Evolutionary conservation across 2,329 filamentous ascomycete species (phyloP), one percentile per base, ranked within the genome.

Genomic region (Ploettnerulaceae sp.): DNA sequence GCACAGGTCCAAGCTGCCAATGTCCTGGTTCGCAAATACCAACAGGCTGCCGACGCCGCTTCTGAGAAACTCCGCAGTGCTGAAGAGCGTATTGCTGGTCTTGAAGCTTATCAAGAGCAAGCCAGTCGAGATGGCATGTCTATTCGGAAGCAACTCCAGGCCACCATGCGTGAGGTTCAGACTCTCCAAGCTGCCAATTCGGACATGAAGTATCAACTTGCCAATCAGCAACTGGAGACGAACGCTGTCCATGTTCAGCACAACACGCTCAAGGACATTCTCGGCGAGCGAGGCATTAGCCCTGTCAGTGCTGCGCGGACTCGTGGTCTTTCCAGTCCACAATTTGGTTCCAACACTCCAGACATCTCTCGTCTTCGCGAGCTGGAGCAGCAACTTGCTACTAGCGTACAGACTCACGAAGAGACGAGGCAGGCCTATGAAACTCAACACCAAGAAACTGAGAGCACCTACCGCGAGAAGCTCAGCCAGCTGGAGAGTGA

Each of bases 91-190:
- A 97, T 98, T 64, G 94, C 93, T 4, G 93, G 93, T 5, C 76
- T 98, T 3, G 93, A 98, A 66, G 88, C 89, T 21, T 97, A 97
- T 65, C 93, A 98, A 68, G 93, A 98, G 64, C 93, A 98, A 67
- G 86, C 90, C 3, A 97, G 90, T 66, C 81, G 93, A 34, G 94
- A 98, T 66, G 89, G 89, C 38, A 81, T 98, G 45, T 81, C 83
- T 26, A 89, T 97, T 55, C 82, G 93, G 45, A 84, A 93, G 63
- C 91, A 97, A 63, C 76, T 98, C 43, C 93, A 97, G 64, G 76
- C 81, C 20, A 82, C 87, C 4, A 74, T 95, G 65, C 84, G 84
- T 55, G 91, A 98, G 48, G 82, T 84, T 11, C 89, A 95, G 64
- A 74, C 78, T n/a, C 73, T 94, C 20, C 86, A 89, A 56, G 79